phyloP scores from a whole-genome alignment of 1,284 basidiomycete genomes.

The Apiotrichum siamense region DNA sequence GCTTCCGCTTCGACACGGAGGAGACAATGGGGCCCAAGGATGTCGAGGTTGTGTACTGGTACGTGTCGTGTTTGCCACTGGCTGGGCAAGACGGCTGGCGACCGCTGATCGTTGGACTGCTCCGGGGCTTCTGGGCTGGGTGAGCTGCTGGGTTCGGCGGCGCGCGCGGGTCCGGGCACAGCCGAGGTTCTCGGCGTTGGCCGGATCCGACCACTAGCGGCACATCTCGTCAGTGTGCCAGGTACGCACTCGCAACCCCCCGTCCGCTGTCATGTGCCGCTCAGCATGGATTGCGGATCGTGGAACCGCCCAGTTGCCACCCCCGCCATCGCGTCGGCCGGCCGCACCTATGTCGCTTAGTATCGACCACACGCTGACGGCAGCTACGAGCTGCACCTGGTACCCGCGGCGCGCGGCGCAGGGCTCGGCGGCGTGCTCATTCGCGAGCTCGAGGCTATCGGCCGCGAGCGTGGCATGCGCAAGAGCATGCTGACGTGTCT shows the following conservation, averaged over 20 bases:
- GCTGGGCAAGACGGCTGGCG: not conserved
- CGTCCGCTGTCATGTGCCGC: no score
- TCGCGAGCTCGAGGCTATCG: slow-evolving; percentile 32
- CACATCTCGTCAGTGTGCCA: not conserved
- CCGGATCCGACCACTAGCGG: no score
- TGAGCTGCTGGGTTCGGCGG: not conserved
- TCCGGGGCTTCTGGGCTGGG: no score
- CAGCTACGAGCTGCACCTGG: slow-evolving; percentile 45
- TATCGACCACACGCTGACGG: slow-evolving; percentile 4
- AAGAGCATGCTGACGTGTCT: slow-evolving; percentile 46
- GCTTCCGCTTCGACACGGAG: slow-evolving; percentile 46
- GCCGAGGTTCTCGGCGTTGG: no score
- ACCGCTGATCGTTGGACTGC: no score
- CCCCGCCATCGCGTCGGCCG: no score
- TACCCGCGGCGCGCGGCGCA: slow-evolving; percentile 11
- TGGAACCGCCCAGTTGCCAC: no score
- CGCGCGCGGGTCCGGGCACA: no score
- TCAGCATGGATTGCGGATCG: no score
- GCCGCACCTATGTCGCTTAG: no score
- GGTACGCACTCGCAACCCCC: not conserved
- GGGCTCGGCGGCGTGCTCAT: slow-evolving; percentile 35
- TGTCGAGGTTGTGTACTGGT: slow-evolving; percentile 43
- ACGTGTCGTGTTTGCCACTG: slow-evolving; percentile 4
- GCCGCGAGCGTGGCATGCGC: slow-evolving; percentile 27
- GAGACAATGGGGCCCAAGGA: slow-evolving; percentile 34